Percentiles rank a stretch among this genome's conserved stretches.
These are phyloP conservation scores for Colletotrichum magnum DNA, from an alignment of 2,329 filamentous ascomycete genomes.

Conservation along the genomic window DNA sequence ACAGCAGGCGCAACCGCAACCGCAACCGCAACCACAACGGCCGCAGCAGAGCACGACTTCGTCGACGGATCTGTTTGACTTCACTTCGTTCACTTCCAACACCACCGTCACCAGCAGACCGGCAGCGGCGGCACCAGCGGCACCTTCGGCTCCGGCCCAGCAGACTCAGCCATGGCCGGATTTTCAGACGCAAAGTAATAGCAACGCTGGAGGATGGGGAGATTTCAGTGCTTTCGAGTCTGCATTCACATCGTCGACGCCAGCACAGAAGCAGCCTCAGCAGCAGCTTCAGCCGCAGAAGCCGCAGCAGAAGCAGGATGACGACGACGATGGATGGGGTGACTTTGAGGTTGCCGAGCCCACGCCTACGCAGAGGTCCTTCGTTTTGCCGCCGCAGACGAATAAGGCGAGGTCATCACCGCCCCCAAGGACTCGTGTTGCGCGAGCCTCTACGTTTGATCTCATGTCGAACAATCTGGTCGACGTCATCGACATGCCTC, in stretches of 20 bases:
- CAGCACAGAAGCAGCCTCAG: neutral
- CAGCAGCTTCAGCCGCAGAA: slow-evolving; percentile 40
- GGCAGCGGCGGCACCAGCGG: slow-evolving; percentile 27
- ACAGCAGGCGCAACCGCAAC: slow-evolving; percentile 41
- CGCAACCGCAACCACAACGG: slow-evolving; percentile 37
- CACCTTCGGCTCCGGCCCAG: slow-evolving; percentile 27
- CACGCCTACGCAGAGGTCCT: slow-evolving; percentile 39
- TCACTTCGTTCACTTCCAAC: slow-evolving; percentile 42
- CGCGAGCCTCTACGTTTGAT: slow-evolving; percentile 67
- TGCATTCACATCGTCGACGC: slow-evolving; percentile 32
- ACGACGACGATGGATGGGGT: slow-evolving; percentile 76
- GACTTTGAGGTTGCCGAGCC: slow-evolving; percentile 74
- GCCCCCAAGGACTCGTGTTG: slow-evolving; percentile 48
- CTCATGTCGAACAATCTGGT: slow-evolving; percentile 68
- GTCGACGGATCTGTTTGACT: slow-evolving; percentile 48
- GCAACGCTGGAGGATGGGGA: slow-evolving; percentile 43
- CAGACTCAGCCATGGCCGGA: slow-evolving; percentile 50
- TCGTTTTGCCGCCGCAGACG: slow-evolving; percentile 33
- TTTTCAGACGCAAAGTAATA: slow-evolving; percentile 44
- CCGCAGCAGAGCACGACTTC: slow-evolving; percentile 38
- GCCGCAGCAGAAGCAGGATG: slow-evolving; percentile 47
- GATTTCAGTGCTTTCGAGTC: slow-evolving; percentile 40
- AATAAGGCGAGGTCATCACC: slow-evolving; percentile 40
- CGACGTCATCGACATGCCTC: slow-evolving; percentile 48
- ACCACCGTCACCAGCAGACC: slow-evolving; percentile 29